Conservation (phyloP, 352 stramenopile species). For the Globisporangium viniferum region DNA sequence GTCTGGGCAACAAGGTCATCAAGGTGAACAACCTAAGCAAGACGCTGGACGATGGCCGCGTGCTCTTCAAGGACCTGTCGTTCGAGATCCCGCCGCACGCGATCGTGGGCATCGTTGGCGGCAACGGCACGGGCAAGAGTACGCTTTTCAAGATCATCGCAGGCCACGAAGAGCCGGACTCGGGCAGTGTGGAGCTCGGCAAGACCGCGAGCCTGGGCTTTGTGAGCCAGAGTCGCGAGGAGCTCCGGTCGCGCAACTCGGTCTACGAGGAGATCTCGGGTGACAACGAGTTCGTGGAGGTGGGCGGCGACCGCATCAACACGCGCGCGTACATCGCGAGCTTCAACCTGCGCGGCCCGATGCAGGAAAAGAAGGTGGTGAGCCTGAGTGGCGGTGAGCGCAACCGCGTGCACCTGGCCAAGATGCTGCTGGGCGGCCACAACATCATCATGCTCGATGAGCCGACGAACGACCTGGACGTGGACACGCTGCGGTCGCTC, state of each 20-base stretch:
- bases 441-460: constrained; percentile 89
- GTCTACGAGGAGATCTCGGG: constrained; percentile 87
- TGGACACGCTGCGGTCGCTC: constrained; percentile 85
- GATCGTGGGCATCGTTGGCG: constrained; percentile 96
- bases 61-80: constrained; percentile 93
- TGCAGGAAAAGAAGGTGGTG: constrained; percentile 82
- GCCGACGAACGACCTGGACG: constrained; percentile 85
- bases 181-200: constrained; percentile 65
- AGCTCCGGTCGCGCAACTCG: constrained; percentile 53
- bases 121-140: constrained; percentile 97
- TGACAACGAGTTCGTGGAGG: constrained; percentile 82
- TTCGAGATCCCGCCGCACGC: constrained; percentile 94
- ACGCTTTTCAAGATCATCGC: constrained; percentile 97
- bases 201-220: constrained; percentile 81
- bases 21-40: constrained; percentile 74
- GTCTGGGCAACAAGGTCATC: constrained; percentile 93
- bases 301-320: constrained; percentile 76
- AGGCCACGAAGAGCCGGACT: constrained; percentile 85
- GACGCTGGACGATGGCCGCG: constrained; percentile 63
- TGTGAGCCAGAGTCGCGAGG: constrained; percentile 75
- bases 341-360: constrained; percentile 80
- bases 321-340: constrained; percentile 83
- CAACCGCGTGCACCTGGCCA: constrained; percentile 83
- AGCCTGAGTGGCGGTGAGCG: constrained; percentile 80
- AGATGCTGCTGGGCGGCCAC: constrained; percentile 80